Evolutionary conservation across 1,139 yeast genomes (phyloP), one percentile per base, ranked within the genome.

Genomic region (Kodamaea sp.): DNA sequence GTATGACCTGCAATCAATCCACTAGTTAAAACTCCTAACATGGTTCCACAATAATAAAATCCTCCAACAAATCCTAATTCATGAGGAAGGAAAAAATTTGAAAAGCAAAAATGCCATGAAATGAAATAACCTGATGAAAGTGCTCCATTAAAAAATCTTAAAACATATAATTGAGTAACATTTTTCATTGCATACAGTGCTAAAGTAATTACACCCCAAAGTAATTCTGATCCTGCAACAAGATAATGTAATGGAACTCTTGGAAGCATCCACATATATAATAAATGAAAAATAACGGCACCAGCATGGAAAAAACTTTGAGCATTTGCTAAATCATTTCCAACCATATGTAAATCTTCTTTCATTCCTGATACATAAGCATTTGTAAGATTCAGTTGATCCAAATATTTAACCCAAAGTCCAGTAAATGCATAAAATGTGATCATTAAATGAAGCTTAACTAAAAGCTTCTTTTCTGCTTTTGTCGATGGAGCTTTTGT

Each of bases 331-430:
- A 75, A 74, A 50, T 81, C 84, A 46, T 79, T 79, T n/a, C 85
- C 85, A 42, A 65, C 57, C 77, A 84, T 74, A 12, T 67, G 61
- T 32, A 83, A 60, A 36, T 70, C 79, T 49, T 78, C 78, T 46
- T 75, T 64, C 72, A 83, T 67, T 10, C 83, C 81, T 7, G 81
- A 73, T 33, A 81, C 80, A 54, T 82, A 83, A 8, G 88, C 88
- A 54, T 78, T 79, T 38, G 78, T 75, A 33, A 78, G 60, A 51
- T 75, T 77, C 34, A 78, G 67, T 43, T 74, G 74, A 55, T 83
- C 89, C 38, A 84, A 63, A 38, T 78, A 79, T 53, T 82, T 81
- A 33, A 79, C 80, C 84, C 86, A 84, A 55, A 80, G 81, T 12
- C 80, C 77, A 59, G 79, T 61, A 50, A 81, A 65, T 24, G 83